Evolutionary conservation across 345 rosid species (phyloP).

Genomic region (Gynandropsis gynandra): DNA sequence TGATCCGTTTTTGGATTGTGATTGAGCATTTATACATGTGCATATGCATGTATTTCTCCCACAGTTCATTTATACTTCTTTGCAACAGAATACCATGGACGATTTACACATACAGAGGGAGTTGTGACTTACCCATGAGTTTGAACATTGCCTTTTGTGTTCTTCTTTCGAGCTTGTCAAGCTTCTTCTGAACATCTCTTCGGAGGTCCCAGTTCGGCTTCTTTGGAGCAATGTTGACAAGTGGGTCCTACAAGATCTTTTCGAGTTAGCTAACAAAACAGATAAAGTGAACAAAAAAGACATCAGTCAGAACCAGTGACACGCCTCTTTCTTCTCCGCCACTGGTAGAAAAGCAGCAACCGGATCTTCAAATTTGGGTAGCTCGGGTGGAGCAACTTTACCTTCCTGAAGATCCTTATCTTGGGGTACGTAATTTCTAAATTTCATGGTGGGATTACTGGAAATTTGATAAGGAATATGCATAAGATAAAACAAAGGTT

Average conservation of each 20-base stretch:
- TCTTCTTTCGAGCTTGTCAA: slow-evolving; percentile 84
- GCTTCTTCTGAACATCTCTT: slow-evolving; percentile 93
- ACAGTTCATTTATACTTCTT: not conserved
- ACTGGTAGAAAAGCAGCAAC: slow-evolving; percentile 50
- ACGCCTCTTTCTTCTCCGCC: slow-evolving; percentile 60
- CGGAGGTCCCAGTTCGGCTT: slow-evolving; percentile 96
- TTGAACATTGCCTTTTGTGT: slow-evolving; percentile 73
- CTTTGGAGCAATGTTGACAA: slow-evolving; percentile 93
- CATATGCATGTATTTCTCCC: not conserved
- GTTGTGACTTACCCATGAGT: slow-evolving; percentile 62
- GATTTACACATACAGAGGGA: slow-evolving; percentile 1
- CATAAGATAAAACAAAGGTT: slow-evolving; percentile 1
- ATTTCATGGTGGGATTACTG: slow-evolving; percentile 70
- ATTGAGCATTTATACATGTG: not conserved
- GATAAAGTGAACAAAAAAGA: not conserved
- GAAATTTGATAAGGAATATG: slow-evolving; percentile 14
- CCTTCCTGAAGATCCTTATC: slow-evolving; percentile 85
- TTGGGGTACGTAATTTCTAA: slow-evolving; percentile 93
- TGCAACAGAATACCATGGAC: not conserved
- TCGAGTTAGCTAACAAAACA: slow-evolving; percentile 1
- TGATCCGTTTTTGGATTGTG: too few relatives aligned
- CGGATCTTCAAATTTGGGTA: slow-evolving; percentile 89
- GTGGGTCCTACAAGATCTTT: slow-evolving; percentile 57
- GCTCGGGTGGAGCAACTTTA: slow-evolving; percentile 73
- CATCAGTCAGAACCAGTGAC: slow-evolving; percentile 5